Percentiles rank a stretch among this genome's conserved stretches.
phyloP scores from a whole-genome alignment of 345 rosid species.

The Isatis tinctoria region DNA sequence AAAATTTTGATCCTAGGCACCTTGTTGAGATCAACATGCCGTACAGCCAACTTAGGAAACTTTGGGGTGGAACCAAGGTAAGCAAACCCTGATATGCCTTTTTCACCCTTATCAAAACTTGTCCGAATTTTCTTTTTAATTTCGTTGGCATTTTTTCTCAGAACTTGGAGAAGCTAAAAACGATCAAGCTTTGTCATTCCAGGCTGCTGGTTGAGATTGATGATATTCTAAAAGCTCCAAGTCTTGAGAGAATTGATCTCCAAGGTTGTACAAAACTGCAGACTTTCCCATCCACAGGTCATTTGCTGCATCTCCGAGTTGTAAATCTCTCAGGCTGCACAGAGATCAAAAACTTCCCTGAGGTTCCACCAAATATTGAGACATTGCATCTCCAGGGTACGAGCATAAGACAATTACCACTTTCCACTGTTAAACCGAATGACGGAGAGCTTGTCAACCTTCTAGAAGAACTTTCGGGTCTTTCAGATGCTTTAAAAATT shows the following conservation, averaged over 20 bases:
- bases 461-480: background rate
- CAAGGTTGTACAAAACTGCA: slow-evolving; percentile 10
- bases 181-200: slow-evolving; percentile 1
- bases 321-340: slow-evolving; percentile 2
- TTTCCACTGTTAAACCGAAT: background rate
- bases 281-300: background rate
- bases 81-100: background rate
- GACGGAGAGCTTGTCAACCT: background rate
- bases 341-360: background rate
- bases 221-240: background rate
- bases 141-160: background rate
- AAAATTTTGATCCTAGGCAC: background rate
- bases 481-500: background rate
- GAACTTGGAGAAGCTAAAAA: slow-evolving; percentile 4
- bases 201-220: background rate
- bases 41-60: slow-evolving; percentile 5
- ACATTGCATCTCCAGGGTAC: slow-evolving; percentile 14
- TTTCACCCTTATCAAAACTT: background rate
- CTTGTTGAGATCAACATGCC: slow-evolving; percentile 21
- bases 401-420: background rate
- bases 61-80: slow-evolving; percentile 26
- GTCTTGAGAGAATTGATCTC: background rate
- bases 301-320: background rate
- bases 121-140: background rate
- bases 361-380: background rate